Evolutionary conservation across 169 alveolate species (phyloP).

Genomic region (Eimeria brunetti): DNA sequence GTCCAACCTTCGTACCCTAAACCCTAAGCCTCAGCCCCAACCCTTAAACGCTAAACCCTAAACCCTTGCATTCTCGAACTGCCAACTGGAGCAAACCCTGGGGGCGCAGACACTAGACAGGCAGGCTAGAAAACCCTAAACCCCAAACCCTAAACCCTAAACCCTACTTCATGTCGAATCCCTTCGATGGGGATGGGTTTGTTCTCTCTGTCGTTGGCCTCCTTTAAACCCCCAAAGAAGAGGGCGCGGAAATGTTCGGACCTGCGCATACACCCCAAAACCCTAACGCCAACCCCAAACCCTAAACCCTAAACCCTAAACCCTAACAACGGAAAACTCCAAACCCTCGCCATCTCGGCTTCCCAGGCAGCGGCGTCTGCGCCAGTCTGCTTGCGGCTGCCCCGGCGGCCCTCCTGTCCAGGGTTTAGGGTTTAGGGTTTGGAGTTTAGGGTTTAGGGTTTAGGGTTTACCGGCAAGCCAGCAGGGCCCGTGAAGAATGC

Average conservation of each 20-base stretch:
- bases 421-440: neutral
- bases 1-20: neutral
- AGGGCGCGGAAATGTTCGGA: slow-evolving; percentile 83
- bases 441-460: slow-evolving; percentile 28
- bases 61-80: neutral
- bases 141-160: neutral
- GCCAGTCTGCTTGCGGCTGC: neutral
- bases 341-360: neutral
- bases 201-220: slow-evolving; percentile 48
- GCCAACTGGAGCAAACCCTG: no score
- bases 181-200: slow-evolving; percentile 74
- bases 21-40: neutral
- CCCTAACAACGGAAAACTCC: neutral
- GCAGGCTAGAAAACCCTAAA: neutral
- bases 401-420: neutral
- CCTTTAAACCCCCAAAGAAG: slow-evolving; percentile 84
- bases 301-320: slow-evolving; percentile 43
- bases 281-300: neutral
- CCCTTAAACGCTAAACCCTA: neutral
- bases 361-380: neutral
- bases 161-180: slow-evolving; percentile 59
- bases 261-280: slow-evolving; percentile 59
- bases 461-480: slow-evolving; percentile 44
- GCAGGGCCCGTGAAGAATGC: slow-evolving; percentile 43
- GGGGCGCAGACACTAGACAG: neutral